phyloP scores from a whole-genome alignment of 2,329 filamentous ascomycete species.

The Penicillium sp. region DNA sequence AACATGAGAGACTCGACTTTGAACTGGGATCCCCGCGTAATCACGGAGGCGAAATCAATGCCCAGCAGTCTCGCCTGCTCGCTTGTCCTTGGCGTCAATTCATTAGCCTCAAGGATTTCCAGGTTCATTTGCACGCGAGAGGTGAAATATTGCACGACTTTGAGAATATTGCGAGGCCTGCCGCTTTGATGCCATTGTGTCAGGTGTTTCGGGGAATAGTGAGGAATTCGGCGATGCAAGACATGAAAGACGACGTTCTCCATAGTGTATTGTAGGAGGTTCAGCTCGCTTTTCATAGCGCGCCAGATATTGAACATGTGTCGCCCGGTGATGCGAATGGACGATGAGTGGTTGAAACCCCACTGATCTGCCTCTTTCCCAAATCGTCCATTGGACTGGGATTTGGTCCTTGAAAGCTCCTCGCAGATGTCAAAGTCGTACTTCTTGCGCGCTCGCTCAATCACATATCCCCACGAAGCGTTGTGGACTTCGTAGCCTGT shows the following conservation, averaged over 20 bases:
- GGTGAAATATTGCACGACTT: conserved; percentile 68
- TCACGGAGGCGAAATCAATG: conserved; percentile 94
- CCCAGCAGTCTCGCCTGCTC: conserved; percentile 89
- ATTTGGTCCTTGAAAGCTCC: conserved; percentile 81
- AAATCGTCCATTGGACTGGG: conserved; percentile 70
- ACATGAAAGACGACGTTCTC: conserved; percentile 92
- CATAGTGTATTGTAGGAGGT: conserved; percentile 86
- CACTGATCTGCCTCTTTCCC: conserved; percentile 80
- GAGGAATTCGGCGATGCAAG: conserved; percentile 75
- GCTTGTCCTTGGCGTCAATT: conserved; percentile 77
- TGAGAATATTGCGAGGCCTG: conserved; percentile 60
- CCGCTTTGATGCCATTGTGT: conserved; percentile 71
- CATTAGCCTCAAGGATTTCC: conserved; percentile 84
- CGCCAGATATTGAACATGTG: conserved; percentile 98
- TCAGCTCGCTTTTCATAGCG: conserved; percentile 87
- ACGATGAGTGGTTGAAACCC: conserved; percentile 90
- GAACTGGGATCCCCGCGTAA: conserved; percentile 89
- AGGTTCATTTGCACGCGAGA: conserved; percentile 69
- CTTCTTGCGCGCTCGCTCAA: conserved; percentile 74
- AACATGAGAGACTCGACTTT: conserved; percentile 99
- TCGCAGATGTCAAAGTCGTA: conserved; percentile 87
- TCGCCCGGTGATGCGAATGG: conserved; percentile 81
- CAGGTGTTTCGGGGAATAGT: conserved; percentile 70
- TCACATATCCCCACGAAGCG: conserved; percentile 87
- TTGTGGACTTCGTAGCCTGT: conserved; percentile 93